These are phyloP conservation scores for Colletotrichum euphorbiae DNA, from an alignment of 2,329 filamentous ascomycete genomes.

Conservation along the genomic window DNA sequence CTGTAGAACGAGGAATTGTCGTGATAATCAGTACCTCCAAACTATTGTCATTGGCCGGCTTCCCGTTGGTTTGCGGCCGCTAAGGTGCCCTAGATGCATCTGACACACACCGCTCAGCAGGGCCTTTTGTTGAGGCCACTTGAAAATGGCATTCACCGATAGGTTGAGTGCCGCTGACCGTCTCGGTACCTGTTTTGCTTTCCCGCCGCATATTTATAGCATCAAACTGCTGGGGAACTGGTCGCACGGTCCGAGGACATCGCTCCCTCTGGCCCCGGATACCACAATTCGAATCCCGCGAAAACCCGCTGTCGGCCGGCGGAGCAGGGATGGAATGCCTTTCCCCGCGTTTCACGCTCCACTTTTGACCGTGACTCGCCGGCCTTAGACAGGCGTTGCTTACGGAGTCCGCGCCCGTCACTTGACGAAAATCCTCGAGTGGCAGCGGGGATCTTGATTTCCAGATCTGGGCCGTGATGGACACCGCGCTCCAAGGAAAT, in stretches of 20 bases:
- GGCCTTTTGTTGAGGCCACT: constrained; percentile 38
- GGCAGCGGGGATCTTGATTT: background rate
- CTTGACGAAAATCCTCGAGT: background rate
- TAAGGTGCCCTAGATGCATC: constrained; percentile 35
- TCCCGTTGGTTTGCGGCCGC: constrained; percentile 27
- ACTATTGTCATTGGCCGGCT: constrained; percentile 11
- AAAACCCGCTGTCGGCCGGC: constrained; percentile 21
- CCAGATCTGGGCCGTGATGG: background rate
- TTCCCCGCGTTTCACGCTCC: constrained; percentile 29
- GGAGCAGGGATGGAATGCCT: background rate
- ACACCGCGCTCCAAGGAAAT: background rate
- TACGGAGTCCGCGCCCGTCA: background rate
- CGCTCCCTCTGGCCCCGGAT: background rate
- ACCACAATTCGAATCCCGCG: background rate
- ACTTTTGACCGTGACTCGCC: constrained; percentile 21
- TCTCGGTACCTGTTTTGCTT: constrained; percentile 10
- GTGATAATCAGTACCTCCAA: constrained; percentile 18
- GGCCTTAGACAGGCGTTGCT: constrained; percentile 9
- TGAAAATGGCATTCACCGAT: constrained; percentile 7
- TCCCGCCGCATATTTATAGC: constrained; percentile 1
- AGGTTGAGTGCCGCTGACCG: constrained; percentile 17
- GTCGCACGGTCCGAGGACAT: constrained; percentile 1
- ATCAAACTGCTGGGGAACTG: constrained; percentile 2
- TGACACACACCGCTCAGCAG: constrained; percentile 40
- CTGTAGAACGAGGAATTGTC: constrained; percentile 32